These are phyloP conservation scores for Neurospora intermedia DNA, from an alignment of 495 filamentous ascomycete genomes.

Conservation along the genomic window DNA sequence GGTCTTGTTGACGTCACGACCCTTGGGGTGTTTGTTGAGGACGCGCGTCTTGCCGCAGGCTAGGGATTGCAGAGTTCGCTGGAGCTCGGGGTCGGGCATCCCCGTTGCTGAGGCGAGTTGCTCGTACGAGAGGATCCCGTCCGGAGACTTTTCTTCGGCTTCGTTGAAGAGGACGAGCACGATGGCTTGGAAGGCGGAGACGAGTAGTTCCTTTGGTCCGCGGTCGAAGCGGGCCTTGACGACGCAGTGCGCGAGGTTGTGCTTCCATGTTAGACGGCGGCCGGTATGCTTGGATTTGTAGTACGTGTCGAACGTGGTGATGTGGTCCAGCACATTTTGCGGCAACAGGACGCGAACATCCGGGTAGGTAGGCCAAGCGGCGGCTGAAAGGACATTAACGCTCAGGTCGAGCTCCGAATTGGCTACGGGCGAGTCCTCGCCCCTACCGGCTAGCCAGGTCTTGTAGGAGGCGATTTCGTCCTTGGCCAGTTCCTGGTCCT, in stretches of 20 bases:
- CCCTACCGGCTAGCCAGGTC: conserved; percentile 28
- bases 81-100: conserved; percentile 58
- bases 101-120: conserved; percentile 61
- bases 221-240: conserved; percentile 67
- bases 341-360: conserved; percentile 71
- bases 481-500: conserved; percentile 81
- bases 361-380: conserved; percentile 88
- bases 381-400: conserved; percentile 74
- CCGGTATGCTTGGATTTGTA: conserved; percentile 84
- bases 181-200: conserved; percentile 83
- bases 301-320: conserved; percentile 64
- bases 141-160: conserved; percentile 29
- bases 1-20: conserved; percentile 60
- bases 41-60: conserved; percentile 83
- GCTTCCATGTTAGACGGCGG: conserved; percentile 81
- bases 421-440: conserved; percentile 32
- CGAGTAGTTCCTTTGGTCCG: conserved; percentile 72
- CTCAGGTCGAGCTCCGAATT: conserved; percentile 59
- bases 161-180: conserved; percentile 90
- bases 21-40: conserved; percentile 76
- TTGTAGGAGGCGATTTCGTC: conserved; percentile 79
- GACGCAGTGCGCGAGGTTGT: conserved; percentile 78
- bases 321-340: conserved; percentile 51
- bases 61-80: conserved; percentile 85
- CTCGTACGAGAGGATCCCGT: conserved; percentile 47